phyloP scores from a whole-genome alignment of 2,329 filamentous ascomycete genomes.

The Fusarium udum region DNA sequence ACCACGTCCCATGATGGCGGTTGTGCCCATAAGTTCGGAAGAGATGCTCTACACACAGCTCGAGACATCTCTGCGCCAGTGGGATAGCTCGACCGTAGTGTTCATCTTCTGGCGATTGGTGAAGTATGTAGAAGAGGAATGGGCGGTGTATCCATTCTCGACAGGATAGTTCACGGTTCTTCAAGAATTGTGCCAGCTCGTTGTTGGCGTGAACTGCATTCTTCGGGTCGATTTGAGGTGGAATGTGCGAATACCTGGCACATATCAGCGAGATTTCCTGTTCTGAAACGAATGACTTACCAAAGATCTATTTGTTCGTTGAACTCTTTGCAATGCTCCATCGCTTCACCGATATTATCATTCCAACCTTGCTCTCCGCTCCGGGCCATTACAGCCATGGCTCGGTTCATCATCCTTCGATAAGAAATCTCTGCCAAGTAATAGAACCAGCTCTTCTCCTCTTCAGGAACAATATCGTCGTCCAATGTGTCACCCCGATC shows the following conservation, averaged over 20 bases:
- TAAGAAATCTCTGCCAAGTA: background rate
- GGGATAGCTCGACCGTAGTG: background rate
- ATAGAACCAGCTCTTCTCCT: conserved; percentile 1
- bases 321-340: background rate
- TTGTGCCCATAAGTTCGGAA: background rate
- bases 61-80: background rate
- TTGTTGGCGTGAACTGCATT: background rate
- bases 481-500: background rate
- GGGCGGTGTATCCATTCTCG: background rate
- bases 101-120: background rate
- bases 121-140: background rate
- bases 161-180: background rate
- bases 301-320: background rate
- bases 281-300: background rate
- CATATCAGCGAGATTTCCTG: background rate
- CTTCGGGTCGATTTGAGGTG: background rate
- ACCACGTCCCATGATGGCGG: background rate
- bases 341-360: background rate
- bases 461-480: background rate
- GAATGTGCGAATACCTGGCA: background rate
- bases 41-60: background rate
- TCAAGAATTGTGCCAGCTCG: background rate
- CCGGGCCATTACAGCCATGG: background rate
- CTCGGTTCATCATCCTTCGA: background rate
- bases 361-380: background rate